These are phyloP conservation scores for Mycogone perniciosa DNA, from an alignment of 2,329 filamentous ascomycete genomes.

Conservation along the genomic window DNA sequence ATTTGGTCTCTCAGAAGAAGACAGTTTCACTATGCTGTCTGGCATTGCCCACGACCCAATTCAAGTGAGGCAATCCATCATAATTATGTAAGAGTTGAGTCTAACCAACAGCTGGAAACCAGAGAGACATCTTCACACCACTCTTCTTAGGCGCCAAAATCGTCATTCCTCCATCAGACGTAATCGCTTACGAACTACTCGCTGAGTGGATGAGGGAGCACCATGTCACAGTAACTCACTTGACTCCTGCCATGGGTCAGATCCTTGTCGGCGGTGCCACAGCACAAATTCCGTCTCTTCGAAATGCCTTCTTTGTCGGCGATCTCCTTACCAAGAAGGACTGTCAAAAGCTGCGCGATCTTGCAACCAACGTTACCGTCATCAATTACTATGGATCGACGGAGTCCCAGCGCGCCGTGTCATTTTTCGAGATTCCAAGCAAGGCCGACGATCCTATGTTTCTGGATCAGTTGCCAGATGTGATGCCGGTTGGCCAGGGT, in stretches of 20 bases:
- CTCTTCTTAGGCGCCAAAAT: slow-evolving; percentile 78
- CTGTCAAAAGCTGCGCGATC: slow-evolving; percentile 65
- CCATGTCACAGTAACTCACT: slow-evolving; percentile 70
- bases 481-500: slow-evolving; percentile 75
- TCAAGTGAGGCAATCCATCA: neutral
- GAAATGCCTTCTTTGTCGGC: slow-evolving; percentile 82
- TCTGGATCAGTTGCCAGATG: slow-evolving; percentile 49
- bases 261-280: slow-evolving; percentile 82
- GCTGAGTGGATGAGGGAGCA: slow-evolving; percentile 82
- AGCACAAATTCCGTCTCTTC: slow-evolving; percentile 69
- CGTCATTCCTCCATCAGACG: slow-evolving; percentile 70
- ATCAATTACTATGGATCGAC: slow-evolving; percentile 87
- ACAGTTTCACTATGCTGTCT: neutral
- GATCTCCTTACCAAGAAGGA: slow-evolving; percentile 83
- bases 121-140: slow-evolving; percentile 72
- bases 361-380: slow-evolving; percentile 70
- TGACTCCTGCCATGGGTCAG: slow-evolving; percentile 95
- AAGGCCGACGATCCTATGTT: slow-evolving; percentile 51
- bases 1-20: too few relatives aligned
- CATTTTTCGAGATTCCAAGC: slow-evolving; percentile 73
- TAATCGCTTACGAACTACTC: slow-evolving; percentile 78
- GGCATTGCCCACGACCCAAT: slow-evolving; percentile 58
- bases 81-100: too few relatives aligned
- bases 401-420: slow-evolving; percentile 75
- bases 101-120: too few relatives aligned